Base-by-base conservation (phyloP, 2,329 filamentous ascomycete species). In the Aspergillus neoniger region DNA sequence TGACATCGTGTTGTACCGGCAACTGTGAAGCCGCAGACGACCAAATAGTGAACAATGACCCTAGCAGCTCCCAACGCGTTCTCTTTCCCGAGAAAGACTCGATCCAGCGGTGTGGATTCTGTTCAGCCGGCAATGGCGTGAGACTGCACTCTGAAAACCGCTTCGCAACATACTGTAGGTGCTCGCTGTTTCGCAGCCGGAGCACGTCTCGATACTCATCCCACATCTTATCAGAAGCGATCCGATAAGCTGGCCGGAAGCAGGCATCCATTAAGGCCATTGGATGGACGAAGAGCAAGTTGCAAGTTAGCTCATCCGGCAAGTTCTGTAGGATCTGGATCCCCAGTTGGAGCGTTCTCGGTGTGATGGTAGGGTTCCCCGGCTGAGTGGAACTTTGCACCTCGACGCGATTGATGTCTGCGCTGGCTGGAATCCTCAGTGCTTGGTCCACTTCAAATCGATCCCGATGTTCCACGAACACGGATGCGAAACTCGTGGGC, bases 391-490 rank as follows among this genome's bases (percentile, higher is more conserved):
- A 15, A 5, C 43, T 25, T 15, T 14, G 19, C 2, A 3, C 32
- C n/a, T 9, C 25, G 7, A 17, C 15, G n/a, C 25, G 5, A 41
- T 25, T 15, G 23, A 8, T 38, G n/a, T 1, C 19, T 25, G 12
- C 19, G 12, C 32, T 15, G 12, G 14, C n/a, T 8, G 50, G 23
- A 7, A 15, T n/a, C 3, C 15, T 15, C 21, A 52, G 32, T 3
- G 48, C 14, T n/a, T 51, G 36, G n/a, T 52, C 56, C 7, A 58
- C 48, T 17, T 53, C 48, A 19, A 58, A 58, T 9, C 49, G 48
- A 9, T 58, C 56, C 2, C 56, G 17, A n/a, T 58, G 56, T 25
- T 58, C 48, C n/a, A 52, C 49, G 12, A 58, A 58, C 4, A 52
- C 56, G 8, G 48, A 58, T 21, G 48, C n/a, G 30, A 58, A 58